Conservation (phyloP, 495 filamentous ascomycete species). For the Gamarada debralockiae region DNA sequence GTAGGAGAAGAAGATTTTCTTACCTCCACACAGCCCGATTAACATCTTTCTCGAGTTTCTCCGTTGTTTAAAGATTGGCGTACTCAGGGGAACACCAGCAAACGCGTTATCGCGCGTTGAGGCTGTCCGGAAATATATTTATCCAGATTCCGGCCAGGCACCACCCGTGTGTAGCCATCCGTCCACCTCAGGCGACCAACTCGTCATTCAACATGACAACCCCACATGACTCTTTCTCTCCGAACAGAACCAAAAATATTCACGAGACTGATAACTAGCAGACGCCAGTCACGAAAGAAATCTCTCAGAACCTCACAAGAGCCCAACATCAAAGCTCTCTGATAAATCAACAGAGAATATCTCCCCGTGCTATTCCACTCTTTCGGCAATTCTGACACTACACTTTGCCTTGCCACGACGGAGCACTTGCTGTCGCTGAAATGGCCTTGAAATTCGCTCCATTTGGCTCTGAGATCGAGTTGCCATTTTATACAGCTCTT, state of each 20-base stretch:
- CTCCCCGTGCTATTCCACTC: too few species aligned
- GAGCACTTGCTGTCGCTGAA: not conserved
- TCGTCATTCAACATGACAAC: not conserved
- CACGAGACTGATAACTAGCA: too few species aligned
- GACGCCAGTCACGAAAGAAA: too few species aligned
- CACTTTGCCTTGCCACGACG: not conserved
- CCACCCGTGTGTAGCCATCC: not conserved
- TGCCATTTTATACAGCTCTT: constrained; percentile 88
- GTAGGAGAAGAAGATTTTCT: not conserved
- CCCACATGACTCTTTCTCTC: constrained; percentile 2
- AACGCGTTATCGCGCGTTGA: too few species aligned
- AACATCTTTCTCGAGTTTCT: constrained; percentile 56
- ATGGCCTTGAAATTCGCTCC: constrained; percentile 64
- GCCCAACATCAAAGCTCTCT: not conserved
- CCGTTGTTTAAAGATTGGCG: not conserved
- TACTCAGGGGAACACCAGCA: too few species aligned
- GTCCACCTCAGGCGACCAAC: not conserved
- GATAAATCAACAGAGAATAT: too few species aligned
- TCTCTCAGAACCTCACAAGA: not conserved
- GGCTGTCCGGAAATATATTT: too few species aligned
- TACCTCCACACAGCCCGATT: constrained; percentile 82
- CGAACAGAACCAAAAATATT: too few species aligned
- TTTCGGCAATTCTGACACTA: not conserved
- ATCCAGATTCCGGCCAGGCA: too few species aligned
- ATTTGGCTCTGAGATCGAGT: constrained; percentile 89